phyloP scores from a whole-genome alignment of 2,329 filamentous ascomycete species.

The Cercospora zeae-maydis region DNA sequence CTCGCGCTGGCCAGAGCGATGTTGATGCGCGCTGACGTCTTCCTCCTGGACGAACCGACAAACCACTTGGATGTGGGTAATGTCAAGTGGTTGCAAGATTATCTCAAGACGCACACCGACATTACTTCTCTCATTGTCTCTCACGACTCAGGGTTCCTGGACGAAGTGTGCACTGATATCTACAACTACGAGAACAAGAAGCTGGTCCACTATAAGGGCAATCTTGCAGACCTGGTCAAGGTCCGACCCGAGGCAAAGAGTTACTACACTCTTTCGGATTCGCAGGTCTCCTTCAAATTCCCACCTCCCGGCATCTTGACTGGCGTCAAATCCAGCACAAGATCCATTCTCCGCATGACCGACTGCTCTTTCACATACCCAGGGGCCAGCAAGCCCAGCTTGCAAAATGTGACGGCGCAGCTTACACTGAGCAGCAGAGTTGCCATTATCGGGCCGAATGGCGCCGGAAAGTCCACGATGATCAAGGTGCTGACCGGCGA shows the following conservation, averaged over 20 bases:
- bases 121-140: slow-evolving; percentile 97
- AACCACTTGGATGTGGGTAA: slow-evolving; percentile 97
- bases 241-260: slow-evolving; percentile 91
- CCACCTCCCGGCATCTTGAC: slow-evolving; percentile 89
- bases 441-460: slow-evolving; percentile 94
- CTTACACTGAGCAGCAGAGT: slow-evolving; percentile 86
- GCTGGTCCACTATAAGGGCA: slow-evolving; percentile 79
- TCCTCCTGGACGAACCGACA: slow-evolving; percentile 95
- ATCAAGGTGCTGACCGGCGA: slow-evolving; percentile 97
- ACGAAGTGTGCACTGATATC: slow-evolving; percentile 96
- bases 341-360: slow-evolving; percentile 91
- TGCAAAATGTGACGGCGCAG: slow-evolving; percentile 80
- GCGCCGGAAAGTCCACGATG: slow-evolving; percentile 95
- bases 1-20: slow-evolving; percentile 91
- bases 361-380: slow-evolving; percentile 93
- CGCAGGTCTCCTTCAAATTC: slow-evolving; percentile 94
- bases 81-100: slow-evolving; percentile 92
- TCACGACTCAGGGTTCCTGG: slow-evolving; percentile 96
- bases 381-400: slow-evolving; percentile 79
- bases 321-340: slow-evolving; percentile 91
- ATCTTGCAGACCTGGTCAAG: slow-evolving; percentile 79
- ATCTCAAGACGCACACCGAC: slow-evolving; percentile 90
- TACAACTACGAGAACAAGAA: slow-evolving; percentile 99
- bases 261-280: slow-evolving; percentile 92
- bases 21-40: slow-evolving; percentile 93